Evolutionary conservation across 108 stramenopile genomes (phyloP).

Genomic region (Stephanodiscus minutulus): DNA sequence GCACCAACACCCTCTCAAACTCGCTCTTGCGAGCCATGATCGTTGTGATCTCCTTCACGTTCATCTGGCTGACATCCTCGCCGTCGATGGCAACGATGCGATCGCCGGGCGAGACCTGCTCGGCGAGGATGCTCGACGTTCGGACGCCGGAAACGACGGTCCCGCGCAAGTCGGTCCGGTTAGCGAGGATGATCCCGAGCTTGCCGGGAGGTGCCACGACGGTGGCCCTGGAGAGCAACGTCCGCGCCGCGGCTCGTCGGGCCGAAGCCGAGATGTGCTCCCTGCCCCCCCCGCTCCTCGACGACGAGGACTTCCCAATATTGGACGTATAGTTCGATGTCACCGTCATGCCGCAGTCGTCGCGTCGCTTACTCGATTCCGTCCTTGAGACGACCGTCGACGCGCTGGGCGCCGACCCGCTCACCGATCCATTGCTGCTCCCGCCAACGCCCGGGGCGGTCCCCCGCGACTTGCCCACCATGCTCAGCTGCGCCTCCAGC

Average conservation of each 20-base stretch:
- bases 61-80: conserved; percentile 91
- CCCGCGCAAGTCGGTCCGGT: conserved; percentile 82
- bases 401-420: conserved; percentile 11
- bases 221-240: conserved; percentile 63
- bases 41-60: conserved; percentile 85
- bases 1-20: conserved; percentile 77
- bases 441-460: conserved; percentile 33
- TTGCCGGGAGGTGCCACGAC: conserved; percentile 87
- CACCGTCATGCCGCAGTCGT: conserved; percentile 54
- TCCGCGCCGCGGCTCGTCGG: conserved; percentile 38
- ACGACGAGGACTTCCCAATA: conserved; percentile 10
- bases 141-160: conserved; percentile 90
- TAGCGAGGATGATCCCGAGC: conserved; percentile 89
- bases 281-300: conserved; percentile 22
- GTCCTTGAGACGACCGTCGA: conserved; percentile 20
- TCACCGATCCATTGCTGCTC: conserved; percentile 38
- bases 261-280: conserved; percentile 48
- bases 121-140: conserved; percentile 74
- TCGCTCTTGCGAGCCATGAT: conserved; percentile 89
- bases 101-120: conserved; percentile 81
- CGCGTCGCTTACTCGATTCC: conserved; percentile 46
- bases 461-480: conserved; percentile 66
- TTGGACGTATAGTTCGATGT: conserved; percentile 39
- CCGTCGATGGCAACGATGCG: conserved; percentile 89
- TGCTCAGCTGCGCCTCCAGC: conserved; percentile 84